Conservation (phyloP, 352 stramenopile species). For the Pythium insidiosum region DNA sequence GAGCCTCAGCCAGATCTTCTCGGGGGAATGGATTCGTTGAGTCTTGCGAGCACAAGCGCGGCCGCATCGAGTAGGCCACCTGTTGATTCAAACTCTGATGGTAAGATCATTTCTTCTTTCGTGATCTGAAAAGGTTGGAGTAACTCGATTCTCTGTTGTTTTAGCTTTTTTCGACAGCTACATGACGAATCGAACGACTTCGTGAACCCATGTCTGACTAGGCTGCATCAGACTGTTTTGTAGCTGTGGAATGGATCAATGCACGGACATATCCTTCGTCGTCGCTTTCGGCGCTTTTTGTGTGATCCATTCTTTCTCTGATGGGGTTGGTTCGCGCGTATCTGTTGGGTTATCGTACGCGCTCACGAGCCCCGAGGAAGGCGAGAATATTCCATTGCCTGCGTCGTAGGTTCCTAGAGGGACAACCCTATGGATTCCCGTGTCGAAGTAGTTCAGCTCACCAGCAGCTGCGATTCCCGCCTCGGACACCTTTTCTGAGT, state of each 20-base stretch:
- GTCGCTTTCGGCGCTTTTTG: slow-evolving; percentile 54
- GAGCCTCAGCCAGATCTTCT: slow-evolving; percentile 10
- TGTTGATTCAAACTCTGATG: slow-evolving; percentile 4
- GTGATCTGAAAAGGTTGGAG: too few relatives aligned
- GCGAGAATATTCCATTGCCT: slow-evolving; percentile 67
- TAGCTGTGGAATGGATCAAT: neutral
- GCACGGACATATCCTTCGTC: slow-evolving; percentile 63
- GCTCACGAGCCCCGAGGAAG: slow-evolving; percentile 39
- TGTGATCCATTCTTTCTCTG: slow-evolving; percentile 57
- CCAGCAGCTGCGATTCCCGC: slow-evolving; percentile 40
- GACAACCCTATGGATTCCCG: slow-evolving; percentile 46
- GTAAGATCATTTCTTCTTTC: too few relatives aligned
- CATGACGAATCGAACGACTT: slow-evolving; percentile 24
- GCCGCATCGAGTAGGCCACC: neutral
- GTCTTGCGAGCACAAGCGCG: slow-evolving; percentile 2
- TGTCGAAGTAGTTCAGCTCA: slow-evolving; percentile 71
- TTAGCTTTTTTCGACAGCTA: slow-evolving; percentile 42
- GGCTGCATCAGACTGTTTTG: too few relatives aligned
- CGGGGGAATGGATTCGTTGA: slow-evolving; percentile 9
- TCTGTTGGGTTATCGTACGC: slow-evolving; percentile 47
- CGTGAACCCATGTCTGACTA: too few relatives aligned
- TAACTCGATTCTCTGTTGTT: too few relatives aligned
- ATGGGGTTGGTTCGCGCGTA: slow-evolving; percentile 31
- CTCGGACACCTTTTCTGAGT: slow-evolving; percentile 53
- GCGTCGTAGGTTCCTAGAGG: slow-evolving; percentile 68